Percentiles rank a stretch among this genome's conserved stretches.
phyloP scores from a whole-genome alignment of 2,329 filamentous ascomycete species.

The Ophiostoma perfectum region DNA sequence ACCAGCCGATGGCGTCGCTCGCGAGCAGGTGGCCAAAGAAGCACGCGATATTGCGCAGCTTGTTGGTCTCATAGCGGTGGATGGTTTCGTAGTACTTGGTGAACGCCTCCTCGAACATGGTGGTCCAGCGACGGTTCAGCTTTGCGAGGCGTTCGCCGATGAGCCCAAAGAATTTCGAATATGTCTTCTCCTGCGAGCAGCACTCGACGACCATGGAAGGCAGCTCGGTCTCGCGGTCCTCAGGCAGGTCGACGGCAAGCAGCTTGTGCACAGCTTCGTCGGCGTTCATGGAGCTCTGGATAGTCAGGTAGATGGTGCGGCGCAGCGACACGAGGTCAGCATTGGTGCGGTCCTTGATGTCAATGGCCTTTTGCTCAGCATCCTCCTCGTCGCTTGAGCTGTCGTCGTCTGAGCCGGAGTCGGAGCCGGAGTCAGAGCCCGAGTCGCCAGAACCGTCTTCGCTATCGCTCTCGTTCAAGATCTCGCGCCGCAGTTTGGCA shows the following conservation, averaged over 20 bases:
- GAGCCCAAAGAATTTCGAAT: conserved; percentile 93
- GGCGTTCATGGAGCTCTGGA: conserved; percentile 93
- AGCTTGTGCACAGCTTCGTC: conserved; percentile 97
- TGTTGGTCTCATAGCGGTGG: conserved; percentile 93
- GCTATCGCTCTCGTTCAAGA: conserved; percentile 83
- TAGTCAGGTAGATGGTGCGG: conserved; percentile 91
- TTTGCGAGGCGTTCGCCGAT: conserved; percentile 94
- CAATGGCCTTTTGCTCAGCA: conserved; percentile 73
- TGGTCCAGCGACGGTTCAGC: conserved; percentile 89
- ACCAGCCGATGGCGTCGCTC: conserved; percentile 87
- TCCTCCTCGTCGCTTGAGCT: conserved; percentile 59
- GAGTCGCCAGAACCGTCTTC: conserved; percentile 51
- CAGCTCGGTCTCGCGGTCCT: conserved; percentile 80
- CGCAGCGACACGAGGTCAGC: conserved; percentile 90
- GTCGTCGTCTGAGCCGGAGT: conserved; percentile 51
- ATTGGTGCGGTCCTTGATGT: conserved; percentile 97
- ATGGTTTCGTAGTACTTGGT: conserved; percentile 95
- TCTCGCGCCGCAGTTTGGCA: conserved; percentile 84
- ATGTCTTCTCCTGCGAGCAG: conserved; percentile 93
- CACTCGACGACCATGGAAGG: conserved; percentile 97
- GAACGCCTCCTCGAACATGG: conserved; percentile 87
- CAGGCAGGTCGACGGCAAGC: conserved; percentile 85
- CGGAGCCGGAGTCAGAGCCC: conserved; percentile 37
- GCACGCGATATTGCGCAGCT: conserved; percentile 86
- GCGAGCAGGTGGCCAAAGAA: conserved; percentile 91